These are phyloP conservation scores for Lipomyces yamanashiensis DNA, from an alignment of 805 yeast genomes.

Conservation along the genomic window DNA sequence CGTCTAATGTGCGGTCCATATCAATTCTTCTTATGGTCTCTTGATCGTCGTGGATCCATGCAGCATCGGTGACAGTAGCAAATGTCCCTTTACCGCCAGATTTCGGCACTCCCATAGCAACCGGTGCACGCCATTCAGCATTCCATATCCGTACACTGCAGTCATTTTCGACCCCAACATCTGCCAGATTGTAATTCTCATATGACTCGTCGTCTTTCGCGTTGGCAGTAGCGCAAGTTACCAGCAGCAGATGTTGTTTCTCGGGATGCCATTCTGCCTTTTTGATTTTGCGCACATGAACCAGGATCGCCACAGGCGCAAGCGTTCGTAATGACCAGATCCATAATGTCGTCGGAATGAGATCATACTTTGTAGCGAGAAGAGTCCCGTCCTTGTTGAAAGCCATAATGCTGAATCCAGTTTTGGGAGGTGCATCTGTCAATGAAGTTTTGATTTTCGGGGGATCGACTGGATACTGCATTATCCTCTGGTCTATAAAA, in stretches of 20 bases:
- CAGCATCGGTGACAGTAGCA: constrained; percentile 11
- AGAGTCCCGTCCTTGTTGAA: constrained; percentile 32
- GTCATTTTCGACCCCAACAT: constrained; percentile 20
- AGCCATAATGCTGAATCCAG: constrained; percentile 22
- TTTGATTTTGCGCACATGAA: constrained; percentile 24
- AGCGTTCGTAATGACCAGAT: constrained; percentile 31
- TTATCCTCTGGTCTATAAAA: constrained; percentile 17
- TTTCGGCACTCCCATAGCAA: constrained; percentile 21
- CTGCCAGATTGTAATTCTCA: constrained; percentile 26
- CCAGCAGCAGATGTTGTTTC: constrained; percentile 19
- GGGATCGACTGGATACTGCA: constrained; percentile 22
- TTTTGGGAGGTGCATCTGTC: constrained; percentile 30
- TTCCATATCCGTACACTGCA: constrained; percentile 31
- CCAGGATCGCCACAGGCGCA: constrained; percentile 30
- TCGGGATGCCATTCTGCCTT: constrained; percentile 33
- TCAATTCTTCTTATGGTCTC: not conserved
- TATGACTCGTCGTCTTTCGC: constrained; percentile 17
- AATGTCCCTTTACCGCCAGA: constrained; percentile 2
- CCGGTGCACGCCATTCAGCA: constrained; percentile 29
- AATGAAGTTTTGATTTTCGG: constrained; percentile 16
- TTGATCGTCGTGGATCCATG: constrained; percentile 22
- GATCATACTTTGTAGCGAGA: constrained; percentile 29
- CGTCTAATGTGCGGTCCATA: constrained; percentile 8
- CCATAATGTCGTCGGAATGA: constrained; percentile 33
- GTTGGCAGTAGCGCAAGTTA: constrained; percentile 15